Conservation (phyloP, 2,329 filamentous ascomycete species). For the Monilinia aucupariae region DNA sequence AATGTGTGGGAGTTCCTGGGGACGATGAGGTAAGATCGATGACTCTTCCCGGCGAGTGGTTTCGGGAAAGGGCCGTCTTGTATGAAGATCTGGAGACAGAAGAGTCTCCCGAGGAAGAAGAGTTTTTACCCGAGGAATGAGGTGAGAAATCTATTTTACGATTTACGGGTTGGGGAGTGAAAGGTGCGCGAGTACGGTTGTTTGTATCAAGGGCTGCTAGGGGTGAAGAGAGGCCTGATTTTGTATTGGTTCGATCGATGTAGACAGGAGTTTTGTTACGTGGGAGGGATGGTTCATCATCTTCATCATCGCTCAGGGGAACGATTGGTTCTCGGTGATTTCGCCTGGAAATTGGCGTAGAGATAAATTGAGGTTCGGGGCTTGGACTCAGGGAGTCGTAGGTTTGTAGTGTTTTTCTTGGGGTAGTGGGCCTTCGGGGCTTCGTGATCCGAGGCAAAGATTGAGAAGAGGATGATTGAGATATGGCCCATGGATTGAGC, state of each 20-base stretch:
- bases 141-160: conserved; percentile 7
- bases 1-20: background rate
- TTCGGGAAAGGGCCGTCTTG: conserved; percentile 11
- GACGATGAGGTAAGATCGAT: conserved; percentile 12
- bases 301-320: background rate
- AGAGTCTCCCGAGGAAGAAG: conserved; percentile 5
- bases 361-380: background rate
- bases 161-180: conserved; percentile 9
- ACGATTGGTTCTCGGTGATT: background rate
- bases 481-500: conserved; percentile 13
- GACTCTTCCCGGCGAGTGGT: background rate
- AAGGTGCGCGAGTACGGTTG: background rate
- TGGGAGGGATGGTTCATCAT: conserved; percentile 1
- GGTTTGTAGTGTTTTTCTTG: background rate
- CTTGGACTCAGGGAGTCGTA: conserved; percentile 3
- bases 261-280: background rate
- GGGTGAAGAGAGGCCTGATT: background rate
- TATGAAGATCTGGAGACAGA: conserved; percentile 9
- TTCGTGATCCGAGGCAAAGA: conserved; percentile 5
- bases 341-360: background rate
- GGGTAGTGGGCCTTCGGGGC: background rate
- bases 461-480: conserved; percentile 11
- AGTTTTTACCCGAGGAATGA: conserved; percentile 3
- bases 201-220: background rate
- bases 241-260: background rate